Evolutionary conservation across 140 eudicot genomes (phyloP), one percentile per base, ranked within the genome.

Genomic region (Stevia rebaudiana): DNA sequence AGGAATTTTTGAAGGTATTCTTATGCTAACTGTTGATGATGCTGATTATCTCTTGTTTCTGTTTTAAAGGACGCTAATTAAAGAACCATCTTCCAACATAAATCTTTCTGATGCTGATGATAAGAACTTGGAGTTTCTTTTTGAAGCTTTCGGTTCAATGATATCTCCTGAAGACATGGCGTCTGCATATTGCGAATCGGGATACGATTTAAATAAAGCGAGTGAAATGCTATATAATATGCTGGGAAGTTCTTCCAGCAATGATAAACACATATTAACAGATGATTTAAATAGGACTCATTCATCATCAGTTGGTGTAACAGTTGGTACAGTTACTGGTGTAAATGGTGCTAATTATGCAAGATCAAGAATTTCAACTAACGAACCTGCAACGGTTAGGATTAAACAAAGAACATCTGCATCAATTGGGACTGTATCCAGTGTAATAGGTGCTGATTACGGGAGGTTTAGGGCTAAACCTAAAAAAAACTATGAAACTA

Each of bases 121-220:
- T 9, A 76, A 72, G 66, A 86, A 87, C 75, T 63, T 91, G 60
- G 80, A 82, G 52, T 54, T 46, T 68, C 65, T 91, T 70, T 77
- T 81, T 23, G 85, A 87, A 3, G 74, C 82, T 6, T 91, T 91
- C 79, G 88, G 90, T 22, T 78, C 95, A 7, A 70, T 70, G 37
- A 67, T 84, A 58, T 78, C 95, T 11, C 76, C 81, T 13, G 75
- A 86, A 21, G 89, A 76, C 67, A 86, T 90, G 69, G 88, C 95
- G 8, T 80, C 86, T 18, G 95, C 90, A 18, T 90, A 85, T 50
- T 62, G 73, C 36, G 71, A 76, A 72, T 77, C 97, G 69, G 81
- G 75, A 18, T 75, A 76, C 15, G 53, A 86, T 35, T 39, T 80
- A 11, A 0, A 57, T 3, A 58, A 65, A 62, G 79, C 97, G 37